phyloP scores from a whole-genome alignment of 257 asterid genomes.

The Thymus quinquecostatus region DNA sequence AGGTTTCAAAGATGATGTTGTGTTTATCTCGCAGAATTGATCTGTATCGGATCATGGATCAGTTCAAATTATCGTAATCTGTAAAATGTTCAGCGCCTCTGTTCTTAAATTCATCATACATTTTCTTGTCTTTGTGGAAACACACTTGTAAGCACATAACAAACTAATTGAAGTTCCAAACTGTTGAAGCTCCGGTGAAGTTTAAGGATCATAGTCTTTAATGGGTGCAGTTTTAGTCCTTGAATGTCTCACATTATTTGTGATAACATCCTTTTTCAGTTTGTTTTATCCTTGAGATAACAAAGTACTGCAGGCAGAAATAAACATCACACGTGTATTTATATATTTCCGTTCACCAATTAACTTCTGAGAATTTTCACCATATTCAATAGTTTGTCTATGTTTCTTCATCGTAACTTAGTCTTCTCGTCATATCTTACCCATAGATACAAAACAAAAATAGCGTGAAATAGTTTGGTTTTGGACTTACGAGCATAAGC shows the following conservation, averaged over 20 bases:
- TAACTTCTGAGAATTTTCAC: background rate
- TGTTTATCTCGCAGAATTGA: background rate
- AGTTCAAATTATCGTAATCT: background rate
- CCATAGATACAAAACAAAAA: slow-evolving; percentile 2
- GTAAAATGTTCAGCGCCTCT: no score
- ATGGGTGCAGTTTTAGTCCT: background rate
- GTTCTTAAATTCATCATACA: no score
- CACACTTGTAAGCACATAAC: no score
- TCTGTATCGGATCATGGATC: no score
- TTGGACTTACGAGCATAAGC: background rate
- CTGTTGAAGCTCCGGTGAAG: no score
- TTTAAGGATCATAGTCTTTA: no score
- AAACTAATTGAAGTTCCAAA: no score
- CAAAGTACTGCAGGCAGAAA: background rate
- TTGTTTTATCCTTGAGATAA: background rate
- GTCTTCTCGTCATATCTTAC: background rate
- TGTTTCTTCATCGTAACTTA: background rate
- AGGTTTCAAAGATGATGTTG: background rate
- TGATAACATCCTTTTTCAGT: no score
- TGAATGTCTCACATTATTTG: background rate
- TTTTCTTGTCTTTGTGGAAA: no score
- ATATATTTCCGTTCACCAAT: background rate
- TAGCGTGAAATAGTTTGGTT: slow-evolving; percentile 5
- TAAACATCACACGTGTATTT: background rate
- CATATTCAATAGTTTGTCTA: background rate